Conservation (phyloP, 2,329 filamentous ascomycete genomes). For the Chaetomiaceae sp. region DNA sequence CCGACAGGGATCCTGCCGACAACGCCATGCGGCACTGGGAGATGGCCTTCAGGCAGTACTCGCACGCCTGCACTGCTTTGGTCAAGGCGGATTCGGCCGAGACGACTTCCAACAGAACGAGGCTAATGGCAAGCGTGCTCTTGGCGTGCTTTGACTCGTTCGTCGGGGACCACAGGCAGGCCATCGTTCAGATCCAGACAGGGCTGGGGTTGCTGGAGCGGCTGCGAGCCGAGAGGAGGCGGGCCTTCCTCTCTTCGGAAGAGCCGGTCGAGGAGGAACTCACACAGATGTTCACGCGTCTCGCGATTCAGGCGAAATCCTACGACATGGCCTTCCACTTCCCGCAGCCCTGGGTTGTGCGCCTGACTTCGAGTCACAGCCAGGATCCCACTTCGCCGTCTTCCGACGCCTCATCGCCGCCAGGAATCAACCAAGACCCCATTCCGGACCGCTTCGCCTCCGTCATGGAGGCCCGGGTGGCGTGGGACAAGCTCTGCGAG, state of each 20-base stretch:
- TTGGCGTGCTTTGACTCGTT: conserved; percentile 67
- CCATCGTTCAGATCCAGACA: conserved; percentile 57
- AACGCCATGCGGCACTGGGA: conserved; percentile 51
- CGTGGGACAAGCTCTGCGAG: conserved; percentile 54
- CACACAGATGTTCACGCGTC: conserved; percentile 58
- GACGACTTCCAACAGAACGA: conserved; percentile 44
- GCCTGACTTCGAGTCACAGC: conserved; percentile 38
- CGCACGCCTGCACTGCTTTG: conserved; percentile 50
- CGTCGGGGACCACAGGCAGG: conserved; percentile 58
- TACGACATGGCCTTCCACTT: conserved; percentile 68
- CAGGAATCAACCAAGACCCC: conserved; percentile 35
- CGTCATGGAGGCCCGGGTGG: conserved; percentile 50
- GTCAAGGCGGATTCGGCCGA: conserved; percentile 41
- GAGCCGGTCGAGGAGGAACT: conserved; percentile 55
- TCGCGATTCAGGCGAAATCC: conserved; percentile 62
- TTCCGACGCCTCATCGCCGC: conserved; percentile 41
- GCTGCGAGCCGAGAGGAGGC: conserved; percentile 44
- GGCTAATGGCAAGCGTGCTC: conserved; percentile 61
- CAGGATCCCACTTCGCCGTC: conserved; percentile 39
- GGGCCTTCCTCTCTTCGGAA: conserved; percentile 37
- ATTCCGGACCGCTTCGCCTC: conserved; percentile 45
- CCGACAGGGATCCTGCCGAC: conserved; percentile 34
- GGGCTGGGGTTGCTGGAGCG: conserved; percentile 53
- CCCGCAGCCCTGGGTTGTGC: conserved; percentile 57
- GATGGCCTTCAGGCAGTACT: conserved; percentile 57